phyloP scores from a whole-genome alignment of 345 rosid genomes.

The Lepidium africanum region DNA sequence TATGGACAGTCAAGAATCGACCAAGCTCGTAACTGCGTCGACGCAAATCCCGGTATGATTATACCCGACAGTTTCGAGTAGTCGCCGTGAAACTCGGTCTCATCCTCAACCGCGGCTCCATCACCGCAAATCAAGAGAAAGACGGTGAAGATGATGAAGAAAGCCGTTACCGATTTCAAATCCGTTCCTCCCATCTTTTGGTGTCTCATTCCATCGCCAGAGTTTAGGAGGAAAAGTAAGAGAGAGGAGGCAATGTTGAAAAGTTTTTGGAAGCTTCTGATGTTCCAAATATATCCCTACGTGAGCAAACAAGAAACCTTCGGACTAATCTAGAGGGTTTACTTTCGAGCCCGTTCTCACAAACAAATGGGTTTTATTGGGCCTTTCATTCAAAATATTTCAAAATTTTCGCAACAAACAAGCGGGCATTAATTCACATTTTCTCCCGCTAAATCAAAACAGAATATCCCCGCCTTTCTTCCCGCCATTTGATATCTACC shows the following conservation, averaged over 20 bases:
- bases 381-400: constrained; percentile 14
- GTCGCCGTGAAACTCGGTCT: constrained; percentile 44
- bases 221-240: constrained; percentile 11
- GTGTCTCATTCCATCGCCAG: constrained; percentile 24
- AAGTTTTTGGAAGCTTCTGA: constrained; percentile 18
- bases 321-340: neutral
- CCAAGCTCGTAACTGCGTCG: constrained; percentile 98
- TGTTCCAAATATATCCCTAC: constrained; percentile 20
- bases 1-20: constrained; percentile 96
- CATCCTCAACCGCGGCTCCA: constrained; percentile 18
- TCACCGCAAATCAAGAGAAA: neutral
- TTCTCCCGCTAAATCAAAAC: constrained; percentile 18
- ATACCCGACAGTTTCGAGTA: constrained; percentile 84
- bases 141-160: neutral
- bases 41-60: constrained; percentile 96
- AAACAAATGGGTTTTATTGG: constrained; percentile 17
- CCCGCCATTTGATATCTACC: constrained; percentile 13
- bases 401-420: constrained; percentile 4
- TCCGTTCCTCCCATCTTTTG: constrained; percentile 21
- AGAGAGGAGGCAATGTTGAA: constrained; percentile 11
- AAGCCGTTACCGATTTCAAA: constrained; percentile 15
- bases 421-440: constrained; percentile 15
- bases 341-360: neutral
- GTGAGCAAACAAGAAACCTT: neutral
- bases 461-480: constrained; percentile 23